Evolutionary conservation across 2,329 filamentous ascomycete genomes (phyloP), one percentile per base, ranked within the genome.

Genomic region (Pseudocercospora ulei): DNA sequence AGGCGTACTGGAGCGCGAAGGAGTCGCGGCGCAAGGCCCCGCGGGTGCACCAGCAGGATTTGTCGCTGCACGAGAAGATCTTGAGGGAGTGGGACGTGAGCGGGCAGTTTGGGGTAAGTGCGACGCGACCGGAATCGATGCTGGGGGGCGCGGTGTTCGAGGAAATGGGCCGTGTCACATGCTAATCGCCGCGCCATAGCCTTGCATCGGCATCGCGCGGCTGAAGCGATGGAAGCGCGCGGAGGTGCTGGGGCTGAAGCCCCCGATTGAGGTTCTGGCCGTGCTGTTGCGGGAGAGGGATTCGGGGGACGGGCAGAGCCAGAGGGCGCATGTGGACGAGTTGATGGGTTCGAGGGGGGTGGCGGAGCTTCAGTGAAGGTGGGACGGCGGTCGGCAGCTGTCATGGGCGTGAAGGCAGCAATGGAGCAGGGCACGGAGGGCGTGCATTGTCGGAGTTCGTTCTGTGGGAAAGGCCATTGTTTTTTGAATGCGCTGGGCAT

Each of bases 51-150:
- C 85, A 93, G 63, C 63, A 79, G 53, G 78, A 70, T 2, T 58
- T 96, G 51, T 72, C 69, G 7, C 50, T 82, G 29, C 71, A 80
- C 39, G 87, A 96, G 69, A 94, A 88, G 68, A 76, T 96, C 16
- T 63, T 96, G 54, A 71, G 88, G 47, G 83, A 94, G 59, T 98
- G 90, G 63, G 90, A 98, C 60, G 80, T 93, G 50, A 90, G 80
- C 56, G 83, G 75, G 44, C 83, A 94, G 55, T 98, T 83, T 60
- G 90, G 90, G 40, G 86, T 93, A 75, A 67, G 82, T 76, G n/a
- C 4, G 17, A 9, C 5, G 1, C 12, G 25, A 17, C 28, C 1
- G 5, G 29, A 24, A 19, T 31, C n/a, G 3, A 14, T 39, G 24
- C 13, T 4, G 19, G 13, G 5, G 26, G 17, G 7, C 34, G n/a